Percentiles rank a stretch among this genome's conserved stretches.
Evolutionary conservation across 106 monocot genomes (phyloP).

Genomic region (Acorus calamus): DNA sequence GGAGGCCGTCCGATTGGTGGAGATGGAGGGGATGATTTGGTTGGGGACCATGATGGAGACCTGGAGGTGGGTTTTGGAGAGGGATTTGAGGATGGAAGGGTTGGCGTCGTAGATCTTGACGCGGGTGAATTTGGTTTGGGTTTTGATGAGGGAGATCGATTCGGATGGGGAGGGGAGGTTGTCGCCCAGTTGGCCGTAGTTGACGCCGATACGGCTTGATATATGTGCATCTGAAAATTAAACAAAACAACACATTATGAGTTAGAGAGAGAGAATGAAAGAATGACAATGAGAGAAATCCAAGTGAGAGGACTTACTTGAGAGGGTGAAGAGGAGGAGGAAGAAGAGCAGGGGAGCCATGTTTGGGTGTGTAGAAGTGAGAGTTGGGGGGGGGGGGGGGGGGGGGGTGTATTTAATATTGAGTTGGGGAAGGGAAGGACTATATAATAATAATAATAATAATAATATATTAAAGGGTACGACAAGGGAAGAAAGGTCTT

Average conservation of each 20-base stretch:
- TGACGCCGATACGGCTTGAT: slow-evolving; percentile 42
- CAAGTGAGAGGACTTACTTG: no score
- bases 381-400: no score
- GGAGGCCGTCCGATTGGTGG: slow-evolving; percentile 49
- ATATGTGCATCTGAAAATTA: not conserved
- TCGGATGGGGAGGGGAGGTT: slow-evolving; percentile 55
- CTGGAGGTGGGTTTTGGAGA: slow-evolving; percentile 38
- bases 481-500: no score
- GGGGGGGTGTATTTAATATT: no score
- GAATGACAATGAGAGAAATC: not conserved
- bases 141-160: slow-evolving; percentile 37
- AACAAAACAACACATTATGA: no score
- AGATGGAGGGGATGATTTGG: slow-evolving; percentile 55
- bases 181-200: slow-evolving; percentile 86
- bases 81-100: slow-evolving; percentile 51
- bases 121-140: slow-evolving; percentile 30
- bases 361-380: not conserved
- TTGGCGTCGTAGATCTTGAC: slow-evolving; percentile 94
- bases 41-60: slow-evolving; percentile 92
- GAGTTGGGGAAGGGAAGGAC: no score
- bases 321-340: slow-evolving; percentile 3
- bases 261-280: no score
- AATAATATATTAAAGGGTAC: no score
- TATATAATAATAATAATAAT: no score
- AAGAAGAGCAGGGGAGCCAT: not conserved